Base-by-base conservation (phyloP, 1,284 basidiomycete genomes). In the Xanthoconium separans region DNA sequence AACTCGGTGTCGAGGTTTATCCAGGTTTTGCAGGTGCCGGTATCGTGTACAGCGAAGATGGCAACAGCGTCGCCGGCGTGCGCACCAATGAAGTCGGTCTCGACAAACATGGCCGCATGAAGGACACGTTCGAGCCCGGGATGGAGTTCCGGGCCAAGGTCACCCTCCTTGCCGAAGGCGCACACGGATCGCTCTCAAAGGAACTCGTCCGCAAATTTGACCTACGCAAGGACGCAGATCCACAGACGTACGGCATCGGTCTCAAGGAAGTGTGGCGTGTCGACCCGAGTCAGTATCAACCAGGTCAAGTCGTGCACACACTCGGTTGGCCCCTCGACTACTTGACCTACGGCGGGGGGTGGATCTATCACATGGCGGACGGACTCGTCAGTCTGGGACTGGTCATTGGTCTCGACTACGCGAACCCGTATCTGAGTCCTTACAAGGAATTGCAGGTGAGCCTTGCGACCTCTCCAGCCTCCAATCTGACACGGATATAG, bases 181-280 rank as follows among this genome's bases (percentile, higher is more conserved):
- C 95, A 11, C 96, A 98, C 64, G 96, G 97, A 1, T 92, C 88
- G 5, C 78, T 99, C 30, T 87, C 91, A 13, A 96, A 98, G 73
- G 80, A 88, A 61, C 82, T 88, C 11, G 87, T 95, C 58, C 79
- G 80, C 48, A 83, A 86, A 66, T 95, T 96, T 72, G 78, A 87
- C 51, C 77, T 98, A 33, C 79, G 94, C 24, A 76, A 77, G 47
- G 85, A 91, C 45, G 81, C 86, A 15, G 91, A 98, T 71, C 90
- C 91, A 3, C 97, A 99, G 75, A 99, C 96, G 2, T 99, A 98
- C 67, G 96, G 92, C 0, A 86, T 99, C 54, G 96, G 97, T 10
- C 77, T 99, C 63, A 99, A 99, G 78, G 96, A 99, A 73, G 95
- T 99, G 5, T 99, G 96, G 97, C 84, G 91, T 48, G 87, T 99